Evolutionary conservation across 768 basidiomycete species (phyloP).

Genomic region (Crassisporium funariophilum): DNA sequence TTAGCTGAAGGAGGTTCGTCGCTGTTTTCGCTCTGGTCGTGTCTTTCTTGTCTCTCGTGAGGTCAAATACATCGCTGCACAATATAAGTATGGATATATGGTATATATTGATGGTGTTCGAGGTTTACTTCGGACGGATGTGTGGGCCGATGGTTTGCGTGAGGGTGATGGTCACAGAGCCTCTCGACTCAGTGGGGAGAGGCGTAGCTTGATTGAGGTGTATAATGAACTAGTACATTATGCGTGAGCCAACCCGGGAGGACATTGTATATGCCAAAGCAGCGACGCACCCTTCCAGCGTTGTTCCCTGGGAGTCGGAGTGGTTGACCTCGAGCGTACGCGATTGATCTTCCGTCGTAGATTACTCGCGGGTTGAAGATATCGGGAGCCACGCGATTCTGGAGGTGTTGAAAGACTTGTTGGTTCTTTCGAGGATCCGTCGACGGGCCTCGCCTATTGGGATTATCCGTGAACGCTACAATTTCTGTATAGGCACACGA

Average conservation of each 20-base stretch:
- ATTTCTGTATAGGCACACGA: no score
- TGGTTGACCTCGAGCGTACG: conserved; percentile 38
- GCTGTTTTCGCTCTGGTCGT: conserved; percentile 36
- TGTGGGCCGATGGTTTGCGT: conserved; percentile 39
- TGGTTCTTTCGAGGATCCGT: no score
- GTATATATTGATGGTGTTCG: no score
- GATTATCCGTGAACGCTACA: no score
- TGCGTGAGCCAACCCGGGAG: no score
- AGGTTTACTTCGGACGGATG: conserved; percentile 43
- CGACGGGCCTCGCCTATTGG: no score
- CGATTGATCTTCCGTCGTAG: conserved; percentile 47
- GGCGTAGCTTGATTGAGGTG: conserved; percentile 3
- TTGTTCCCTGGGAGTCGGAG: conserved; percentile 28
- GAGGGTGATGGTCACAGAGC: conserved; percentile 32
- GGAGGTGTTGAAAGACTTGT: conserved; percentile 40
- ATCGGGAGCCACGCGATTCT: conserved; percentile 32
- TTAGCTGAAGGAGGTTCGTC: conserved; percentile 48
- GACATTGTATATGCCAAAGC: not conserved
- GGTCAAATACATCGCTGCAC: conserved; percentile 28
- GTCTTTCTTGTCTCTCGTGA: conserved; percentile 16
- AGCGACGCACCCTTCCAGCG: conserved; percentile 27
- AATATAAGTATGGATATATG: not conserved
- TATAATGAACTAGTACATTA: conserved; percentile 9
- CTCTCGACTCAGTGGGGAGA: conserved; percentile 19
- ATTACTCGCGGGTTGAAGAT: conserved; percentile 45